These are phyloP conservation scores for Penicillium dipodomyicola DNA, from an alignment of 495 filamentous ascomycete genomes.

Conservation along the genomic window DNA sequence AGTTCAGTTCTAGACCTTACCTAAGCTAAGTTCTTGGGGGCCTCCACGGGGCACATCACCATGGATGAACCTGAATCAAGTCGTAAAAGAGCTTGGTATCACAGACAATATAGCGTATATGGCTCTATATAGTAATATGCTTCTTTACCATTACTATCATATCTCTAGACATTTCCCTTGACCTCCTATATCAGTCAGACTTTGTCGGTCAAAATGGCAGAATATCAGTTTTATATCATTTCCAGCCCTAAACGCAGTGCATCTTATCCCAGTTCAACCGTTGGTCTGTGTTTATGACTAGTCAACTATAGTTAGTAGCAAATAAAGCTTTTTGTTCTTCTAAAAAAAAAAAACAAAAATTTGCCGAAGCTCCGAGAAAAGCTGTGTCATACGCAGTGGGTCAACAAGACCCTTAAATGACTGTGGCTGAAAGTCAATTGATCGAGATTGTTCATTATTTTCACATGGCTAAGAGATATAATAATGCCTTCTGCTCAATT, in stretches of 20 bases:
- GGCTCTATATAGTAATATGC: background rate
- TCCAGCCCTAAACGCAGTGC: background rate
- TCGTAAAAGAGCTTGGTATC: background rate
- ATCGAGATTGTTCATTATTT: background rate
- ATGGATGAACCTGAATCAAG: background rate
- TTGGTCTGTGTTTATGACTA: constrained; percentile 7
- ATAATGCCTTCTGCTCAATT: no score
- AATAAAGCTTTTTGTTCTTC: background rate
- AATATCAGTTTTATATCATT: background rate
- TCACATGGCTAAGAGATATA: background rate
- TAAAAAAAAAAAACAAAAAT: background rate
- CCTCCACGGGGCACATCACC: background rate
- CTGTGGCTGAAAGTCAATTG: background rate
- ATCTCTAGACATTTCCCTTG: no score
- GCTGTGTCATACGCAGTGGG: constrained; percentile 6
- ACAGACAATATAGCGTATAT: background rate
- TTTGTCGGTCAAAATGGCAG: background rate
- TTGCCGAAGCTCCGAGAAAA: constrained; percentile 8
- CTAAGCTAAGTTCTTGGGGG: background rate
- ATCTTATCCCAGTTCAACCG: background rate
- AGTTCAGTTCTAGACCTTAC: constrained; percentile 9
- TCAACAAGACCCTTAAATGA: constrained; percentile 5
- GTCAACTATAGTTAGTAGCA: background rate
- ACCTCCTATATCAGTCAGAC: background rate
- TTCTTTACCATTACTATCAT: no score